Conservation (phyloP, 352 stramenopile species). For the Globisporangium yorkense region DNA sequence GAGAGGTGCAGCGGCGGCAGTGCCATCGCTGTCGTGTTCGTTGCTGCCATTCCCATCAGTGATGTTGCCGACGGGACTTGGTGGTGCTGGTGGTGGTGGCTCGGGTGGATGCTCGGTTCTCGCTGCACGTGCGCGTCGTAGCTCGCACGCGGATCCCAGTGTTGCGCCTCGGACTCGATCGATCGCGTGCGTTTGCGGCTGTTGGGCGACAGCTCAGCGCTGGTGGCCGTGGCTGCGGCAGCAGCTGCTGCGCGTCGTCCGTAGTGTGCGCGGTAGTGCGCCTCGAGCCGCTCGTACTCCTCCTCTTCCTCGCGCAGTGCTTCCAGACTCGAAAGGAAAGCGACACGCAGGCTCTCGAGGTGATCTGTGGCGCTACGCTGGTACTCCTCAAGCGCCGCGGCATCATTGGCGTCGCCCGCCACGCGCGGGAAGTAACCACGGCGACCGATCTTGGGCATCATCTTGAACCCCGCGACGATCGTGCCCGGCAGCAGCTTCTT, state of each 20-base stretch:
- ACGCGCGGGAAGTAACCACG: conserved; percentile 57
- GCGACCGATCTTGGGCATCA: conserved; percentile 68
- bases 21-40: neutral
- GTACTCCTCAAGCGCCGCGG: conserved; percentile 13
- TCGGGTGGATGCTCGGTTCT: neutral
- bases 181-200: neutral
- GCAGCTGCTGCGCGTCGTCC: neutral
- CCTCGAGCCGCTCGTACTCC: conserved; percentile 6
- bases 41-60: neutral
- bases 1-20: conserved; percentile 2
- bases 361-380: conserved; percentile 27
- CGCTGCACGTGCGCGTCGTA: neutral
- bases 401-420: conserved; percentile 25
- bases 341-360: conserved; percentile 26
- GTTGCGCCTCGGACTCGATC: neutral
- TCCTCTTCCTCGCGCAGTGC: conserved; percentile 32
- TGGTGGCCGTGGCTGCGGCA: neutral
- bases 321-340: conserved; percentile 60
- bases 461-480: conserved; percentile 56
- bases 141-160: neutral
- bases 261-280: conserved; percentile 5
- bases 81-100: too few relatives aligned
- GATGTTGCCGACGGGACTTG: too few relatives aligned
- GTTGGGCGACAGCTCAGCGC: neutral
- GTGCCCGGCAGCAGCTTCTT: conserved; percentile 65